phyloP scores from a whole-genome alignment of 768 basidiomycete genomes.

The Gloeophyllum trabeum region DNA sequence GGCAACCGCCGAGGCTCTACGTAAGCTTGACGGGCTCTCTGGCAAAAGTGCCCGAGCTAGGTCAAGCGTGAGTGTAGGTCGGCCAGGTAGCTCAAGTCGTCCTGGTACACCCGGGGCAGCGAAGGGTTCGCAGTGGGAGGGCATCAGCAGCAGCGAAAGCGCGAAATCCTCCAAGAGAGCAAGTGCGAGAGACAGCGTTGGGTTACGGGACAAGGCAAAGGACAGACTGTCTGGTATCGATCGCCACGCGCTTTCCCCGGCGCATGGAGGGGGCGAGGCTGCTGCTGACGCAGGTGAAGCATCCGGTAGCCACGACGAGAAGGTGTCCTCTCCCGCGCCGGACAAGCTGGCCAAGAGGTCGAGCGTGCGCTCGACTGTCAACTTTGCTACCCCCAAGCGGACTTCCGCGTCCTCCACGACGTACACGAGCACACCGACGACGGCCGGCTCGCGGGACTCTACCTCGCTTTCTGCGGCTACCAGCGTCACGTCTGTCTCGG shows the following conservation, averaged over 20 bases:
- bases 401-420: conserved; percentile 85
- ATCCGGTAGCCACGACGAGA: conserved; percentile 19
- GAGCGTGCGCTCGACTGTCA: conserved; percentile 58
- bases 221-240: conserved; percentile 14
- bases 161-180: conserved; percentile 27
- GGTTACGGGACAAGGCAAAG: conserved; percentile 30
- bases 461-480: conserved; percentile 72
- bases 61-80: conserved; percentile 46
- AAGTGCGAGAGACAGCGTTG: conserved; percentile 27
- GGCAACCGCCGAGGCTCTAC: conserved; percentile 80
- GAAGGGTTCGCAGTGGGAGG: conserved; percentile 66
- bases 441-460: conserved; percentile 78
- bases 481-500: conserved; percentile 68
- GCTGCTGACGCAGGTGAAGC: conserved; percentile 24
- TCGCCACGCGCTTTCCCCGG: not conserved
- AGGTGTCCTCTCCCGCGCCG: conserved; percentile 25
- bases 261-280: conserved; percentile 11
- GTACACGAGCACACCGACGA: conserved; percentile 63
- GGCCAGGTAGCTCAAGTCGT: conserved; percentile 48
- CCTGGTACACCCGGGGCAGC: conserved; percentile 62
- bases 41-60: conserved; percentile 69
- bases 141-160: conserved; percentile 27
- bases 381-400: conserved; percentile 81
- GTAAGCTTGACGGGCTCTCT: conserved; percentile 84
- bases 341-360: conserved; percentile 56